phyloP scores from a whole-genome alignment of 2,329 filamentous ascomycete species.

The Ambrosiella xylebori region DNA sequence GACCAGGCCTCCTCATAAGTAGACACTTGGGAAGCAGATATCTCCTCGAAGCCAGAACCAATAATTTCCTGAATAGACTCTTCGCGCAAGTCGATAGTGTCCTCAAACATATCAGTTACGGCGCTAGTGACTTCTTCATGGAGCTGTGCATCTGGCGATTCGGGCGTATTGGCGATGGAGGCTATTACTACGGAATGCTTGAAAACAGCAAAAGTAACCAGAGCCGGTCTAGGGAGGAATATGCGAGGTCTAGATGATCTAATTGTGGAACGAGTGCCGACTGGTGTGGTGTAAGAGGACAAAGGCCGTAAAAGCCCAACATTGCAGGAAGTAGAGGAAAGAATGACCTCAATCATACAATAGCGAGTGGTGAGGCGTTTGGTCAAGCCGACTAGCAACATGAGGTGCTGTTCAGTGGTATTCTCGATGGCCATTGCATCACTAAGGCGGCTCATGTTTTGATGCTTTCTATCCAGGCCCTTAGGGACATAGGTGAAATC shows the following conservation, averaged over 20 bases:
- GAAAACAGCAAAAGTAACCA: conserved; percentile 71
- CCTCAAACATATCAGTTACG: conserved; percentile 57
- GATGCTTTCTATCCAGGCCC: conserved; percentile 32
- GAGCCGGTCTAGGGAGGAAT: conserved; percentile 58
- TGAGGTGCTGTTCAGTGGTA: conserved; percentile 37
- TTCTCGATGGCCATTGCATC: conserved; percentile 33
- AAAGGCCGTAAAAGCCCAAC: conserved; percentile 54
- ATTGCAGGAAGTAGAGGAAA: conserved; percentile 35
- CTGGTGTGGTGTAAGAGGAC: conserved; percentile 41
- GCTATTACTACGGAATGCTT: conserved; percentile 60
- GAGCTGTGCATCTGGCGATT: conserved; percentile 61
- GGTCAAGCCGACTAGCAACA: conserved; percentile 43
- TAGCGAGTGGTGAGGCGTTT: conserved; percentile 42
- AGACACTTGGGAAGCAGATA: conserved; percentile 16
- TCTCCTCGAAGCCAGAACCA: conserved; percentile 45
- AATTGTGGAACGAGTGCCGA: conserved; percentile 24
- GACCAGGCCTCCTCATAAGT: conserved; percentile 29
- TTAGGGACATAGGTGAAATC: conserved; percentile 59
- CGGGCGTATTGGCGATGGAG: conserved; percentile 49
- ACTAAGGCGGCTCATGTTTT: conserved; percentile 32
- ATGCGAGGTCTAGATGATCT: conserved; percentile 39
- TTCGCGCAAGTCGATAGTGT: conserved; percentile 63
- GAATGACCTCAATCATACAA: conserved; percentile 52
- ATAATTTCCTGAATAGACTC: conserved; percentile 46
- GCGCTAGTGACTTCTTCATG: conserved; percentile 44